Evolutionary conservation across 331 rosid species (phyloP), one percentile per base, ranked within the genome.

Genomic region (Erythrophleum ivorense): DNA sequence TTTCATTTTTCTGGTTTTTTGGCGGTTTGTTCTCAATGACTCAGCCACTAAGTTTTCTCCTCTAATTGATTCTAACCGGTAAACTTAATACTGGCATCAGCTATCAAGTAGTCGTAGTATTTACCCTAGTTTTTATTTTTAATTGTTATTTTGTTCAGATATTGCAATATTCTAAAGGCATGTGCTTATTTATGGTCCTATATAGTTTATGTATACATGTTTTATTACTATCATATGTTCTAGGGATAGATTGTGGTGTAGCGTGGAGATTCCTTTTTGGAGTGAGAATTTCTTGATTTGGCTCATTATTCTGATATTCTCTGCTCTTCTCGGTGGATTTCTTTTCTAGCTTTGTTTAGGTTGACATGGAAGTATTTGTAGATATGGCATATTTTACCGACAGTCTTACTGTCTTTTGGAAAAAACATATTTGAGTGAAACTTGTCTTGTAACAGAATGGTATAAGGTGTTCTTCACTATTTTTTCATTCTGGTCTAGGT

Each of bases 401-500:
- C 40, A 36, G 40, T 36, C 40, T 36, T 36, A 36, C 49, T 15
- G 46, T 16, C 46, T 6, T 16, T 1, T 63, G n/a, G 4, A 14
- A 4, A 14, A 6, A 24, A 24, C 29, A 34, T 60, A 19, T 13
- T 24, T 60, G 29, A 3, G 15, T 21, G 29, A 60, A 31, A 60
- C 18, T 29, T 12, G 29, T 24, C 29, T 7, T 60, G 24, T 29
- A 3, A 60, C 40, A 43, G 73, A 80, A 60, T 71, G 59, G 54
- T 9, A 21, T 43, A 19, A 34, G 33, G n/a, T 75, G 36, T 75
- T 57, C 57, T 41, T 73, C 21, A 38, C 60, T 62, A 67, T 49
- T n/a, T 76, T 53, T 31, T 45, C 77, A 38, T 63, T 59, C 46
- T 45, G n/a, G 77, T 68, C 58, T 46, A 34, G 36, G 66, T 67